These are phyloP conservation scores for Discostella stelligera DNA, from an alignment of 352 stramenopile genomes.

Conservation along the genomic window DNA sequence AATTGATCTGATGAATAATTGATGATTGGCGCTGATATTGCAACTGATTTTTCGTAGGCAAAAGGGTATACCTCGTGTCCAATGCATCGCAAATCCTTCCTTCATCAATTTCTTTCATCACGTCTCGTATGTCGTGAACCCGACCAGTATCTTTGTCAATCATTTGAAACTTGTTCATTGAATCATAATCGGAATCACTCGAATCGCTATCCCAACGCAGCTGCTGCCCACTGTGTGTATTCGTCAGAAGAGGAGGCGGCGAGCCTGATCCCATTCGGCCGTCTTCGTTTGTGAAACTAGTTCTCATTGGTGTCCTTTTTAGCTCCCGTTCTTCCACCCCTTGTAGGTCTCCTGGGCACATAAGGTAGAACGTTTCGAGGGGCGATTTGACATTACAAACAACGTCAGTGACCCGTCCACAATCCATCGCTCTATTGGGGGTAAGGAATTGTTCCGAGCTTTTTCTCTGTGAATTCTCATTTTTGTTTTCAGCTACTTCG, in stretches of 20 bases:
- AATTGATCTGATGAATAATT: not conserved
- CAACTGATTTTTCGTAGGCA: slow-evolving; percentile 27
- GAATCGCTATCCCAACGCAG: slow-evolving; percentile 1
- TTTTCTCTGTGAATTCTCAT: not conserved
- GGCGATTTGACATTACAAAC: slow-evolving; percentile 25
- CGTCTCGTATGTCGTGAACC: slow-evolving; percentile 38
- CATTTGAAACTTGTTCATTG: slow-evolving; percentile 30
- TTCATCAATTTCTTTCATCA: slow-evolving; percentile 50
- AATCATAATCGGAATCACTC: slow-evolving; percentile 23
- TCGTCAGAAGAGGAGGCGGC: not conserved
- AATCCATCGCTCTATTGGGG: slow-evolving; percentile 10
- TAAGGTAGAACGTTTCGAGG: slow-evolving; percentile 32
- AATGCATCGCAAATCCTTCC: slow-evolving; percentile 25
- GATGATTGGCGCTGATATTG: slow-evolving; percentile 24
- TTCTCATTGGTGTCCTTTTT: slow-evolving; percentile 3
- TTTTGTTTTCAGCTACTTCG: not conserved
- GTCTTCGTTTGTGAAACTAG: slow-evolving; percentile 14
- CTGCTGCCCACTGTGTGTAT: not conserved
- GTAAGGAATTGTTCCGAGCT: slow-evolving; percentile 4
- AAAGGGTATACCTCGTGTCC: slow-evolving; percentile 40
- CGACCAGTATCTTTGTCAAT: slow-evolving; percentile 44
- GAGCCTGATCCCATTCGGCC: not conserved
- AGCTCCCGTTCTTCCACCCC: slow-evolving; percentile 1
- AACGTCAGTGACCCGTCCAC: slow-evolving; percentile 1
- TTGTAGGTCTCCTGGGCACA: slow-evolving; percentile 1